phyloP scores from a whole-genome alignment of 805 yeast genomes.

The Geotrichum ghanense region DNA sequence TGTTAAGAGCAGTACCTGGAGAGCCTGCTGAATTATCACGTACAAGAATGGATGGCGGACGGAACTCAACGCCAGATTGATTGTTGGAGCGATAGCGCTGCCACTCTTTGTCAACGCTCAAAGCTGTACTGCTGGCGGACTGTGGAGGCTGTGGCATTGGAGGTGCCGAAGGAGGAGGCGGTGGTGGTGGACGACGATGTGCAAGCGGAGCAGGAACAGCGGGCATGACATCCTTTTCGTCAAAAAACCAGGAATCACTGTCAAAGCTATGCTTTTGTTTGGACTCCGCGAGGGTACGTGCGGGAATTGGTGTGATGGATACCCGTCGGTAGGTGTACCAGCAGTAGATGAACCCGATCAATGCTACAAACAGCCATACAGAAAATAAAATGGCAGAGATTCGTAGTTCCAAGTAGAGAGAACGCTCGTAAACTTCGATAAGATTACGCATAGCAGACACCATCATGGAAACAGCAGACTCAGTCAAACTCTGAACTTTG shows the following conservation, averaged over 20 bases:
- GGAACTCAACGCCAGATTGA: background rate
- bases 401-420: constrained; percentile 9
- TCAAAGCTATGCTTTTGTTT: background rate
- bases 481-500: background rate
- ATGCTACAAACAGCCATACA: constrained; percentile 9
- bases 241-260: background rate
- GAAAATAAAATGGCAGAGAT: constrained; percentile 6
- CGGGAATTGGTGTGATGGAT: background rate
- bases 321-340: background rate
- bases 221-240: background rate
- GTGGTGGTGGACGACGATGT: background rate
- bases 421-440: constrained; percentile 5
- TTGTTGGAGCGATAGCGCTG: background rate
- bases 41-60: background rate
- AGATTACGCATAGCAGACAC: constrained; percentile 4
- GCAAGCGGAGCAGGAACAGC: background rate
- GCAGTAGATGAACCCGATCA: constrained; percentile 7
- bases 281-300: background rate
- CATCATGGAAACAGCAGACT: constrained; percentile 3
- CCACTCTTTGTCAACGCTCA: background rate
- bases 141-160: background rate
- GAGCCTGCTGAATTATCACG: background rate
- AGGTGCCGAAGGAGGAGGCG: background rate
- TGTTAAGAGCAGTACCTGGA: background rate
- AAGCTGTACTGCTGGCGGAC: background rate